These are phyloP conservation scores for Triticum timopheevii DNA, from an alignment of 176 grass and related monocot species.

Conservation along the genomic window DNA sequence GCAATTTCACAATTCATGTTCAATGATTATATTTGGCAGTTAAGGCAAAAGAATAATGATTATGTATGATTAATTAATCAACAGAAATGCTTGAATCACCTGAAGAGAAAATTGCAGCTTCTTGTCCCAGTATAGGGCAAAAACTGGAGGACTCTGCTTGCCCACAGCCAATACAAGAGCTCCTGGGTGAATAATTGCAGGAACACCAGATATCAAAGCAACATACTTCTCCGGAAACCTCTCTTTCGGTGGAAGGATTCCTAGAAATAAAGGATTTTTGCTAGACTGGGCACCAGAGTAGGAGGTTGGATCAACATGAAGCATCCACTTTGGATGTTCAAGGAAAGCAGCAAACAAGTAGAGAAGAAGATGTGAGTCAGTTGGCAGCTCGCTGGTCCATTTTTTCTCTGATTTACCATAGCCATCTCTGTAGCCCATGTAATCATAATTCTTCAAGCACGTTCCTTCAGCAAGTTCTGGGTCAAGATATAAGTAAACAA, in stretches of 20 bases:
- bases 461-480: conserved; percentile 95
- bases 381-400: conserved; percentile 82
- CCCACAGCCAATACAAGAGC: conserved; percentile 84
- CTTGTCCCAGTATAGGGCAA: conserved; percentile 95
- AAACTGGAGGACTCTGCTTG: conserved; percentile 75
- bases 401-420: conserved; percentile 74
- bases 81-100: conserved; percentile 43
- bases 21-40: background rate
- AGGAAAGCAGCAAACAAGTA: conserved; percentile 96
- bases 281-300: conserved; percentile 90
- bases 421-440: conserved; percentile 66
- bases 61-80: background rate
- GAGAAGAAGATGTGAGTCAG: conserved; percentile 80
- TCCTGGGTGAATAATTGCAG: conserved; percentile 87
- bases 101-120: conserved; percentile 97
- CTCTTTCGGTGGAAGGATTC: conserved; percentile 94
- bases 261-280: conserved; percentile 97
- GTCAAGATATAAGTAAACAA: conserved; percentile 13
- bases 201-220: conserved; percentile 78
- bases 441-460: conserved; percentile 91
- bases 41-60: background rate
- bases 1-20: background rate
- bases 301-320: conserved; percentile 87
- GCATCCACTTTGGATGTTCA: conserved; percentile 98
- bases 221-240: conserved; percentile 97